phyloP scores from a whole-genome alignment of 1,139 yeast species.

The Suhomyces choctaworum region DNA sequence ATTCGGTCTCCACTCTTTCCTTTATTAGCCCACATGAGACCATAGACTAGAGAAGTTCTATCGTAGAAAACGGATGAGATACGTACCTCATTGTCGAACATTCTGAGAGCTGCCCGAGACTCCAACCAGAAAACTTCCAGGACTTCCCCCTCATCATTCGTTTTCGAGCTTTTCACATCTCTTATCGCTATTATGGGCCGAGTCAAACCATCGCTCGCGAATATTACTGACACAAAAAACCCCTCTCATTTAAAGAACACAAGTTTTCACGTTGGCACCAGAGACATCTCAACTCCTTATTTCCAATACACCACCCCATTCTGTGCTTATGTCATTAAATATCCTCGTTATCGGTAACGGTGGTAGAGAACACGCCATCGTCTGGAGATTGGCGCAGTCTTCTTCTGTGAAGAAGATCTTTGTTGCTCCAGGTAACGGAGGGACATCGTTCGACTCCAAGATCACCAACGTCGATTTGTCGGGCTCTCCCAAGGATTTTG shows the following conservation, averaged over 20 bases:
- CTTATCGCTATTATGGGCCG: too few relatives aligned
- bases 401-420: slow-evolving; percentile 66
- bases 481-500: slow-evolving; percentile 58
- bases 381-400: slow-evolving; percentile 88
- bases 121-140: too few relatives aligned
- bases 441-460: slow-evolving; percentile 62
- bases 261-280: background rate
- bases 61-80: too few relatives aligned
- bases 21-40: too few relatives aligned
- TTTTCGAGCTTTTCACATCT: too few relatives aligned
- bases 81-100: too few relatives aligned
- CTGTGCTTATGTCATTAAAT: slow-evolving; percentile 38
- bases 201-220: slow-evolving; percentile 17
- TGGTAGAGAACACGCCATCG: slow-evolving; percentile 97
- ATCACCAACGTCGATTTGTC: slow-evolving; percentile 72
- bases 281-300: background rate
- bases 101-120: too few relatives aligned
- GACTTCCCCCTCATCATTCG: too few relatives aligned
- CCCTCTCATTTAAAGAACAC: background rate
- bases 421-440: slow-evolving; percentile 98
- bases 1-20: too few relatives aligned
- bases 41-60: too few relatives aligned
- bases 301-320: slow-evolving; percentile 1
- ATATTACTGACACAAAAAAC: slow-evolving; percentile 7
- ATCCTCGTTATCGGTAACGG: slow-evolving; percentile 93